Evolutionary conservation across 2,329 filamentous ascomycete species (phyloP).

Genomic region (Ceratocystis variospora): DNA sequence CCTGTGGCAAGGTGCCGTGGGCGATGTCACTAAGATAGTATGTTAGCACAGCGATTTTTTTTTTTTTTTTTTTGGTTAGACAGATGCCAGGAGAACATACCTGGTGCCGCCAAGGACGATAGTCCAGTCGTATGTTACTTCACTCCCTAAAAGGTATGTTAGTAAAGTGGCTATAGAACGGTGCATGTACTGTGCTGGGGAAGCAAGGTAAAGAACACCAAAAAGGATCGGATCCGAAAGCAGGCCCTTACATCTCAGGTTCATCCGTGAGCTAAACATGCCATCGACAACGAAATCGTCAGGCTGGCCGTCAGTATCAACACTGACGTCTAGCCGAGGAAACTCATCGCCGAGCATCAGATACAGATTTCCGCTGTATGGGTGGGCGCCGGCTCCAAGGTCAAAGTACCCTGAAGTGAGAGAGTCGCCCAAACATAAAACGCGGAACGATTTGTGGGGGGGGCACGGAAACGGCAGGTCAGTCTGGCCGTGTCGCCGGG

Average conservation of each 20-base stretch:
- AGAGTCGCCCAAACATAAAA: slow-evolving; percentile 53
- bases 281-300: slow-evolving; percentile 36
- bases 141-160: slow-evolving; percentile 19
- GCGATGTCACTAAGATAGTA: slow-evolving; percentile 35
- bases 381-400: slow-evolving; percentile 33
- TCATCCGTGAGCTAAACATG: slow-evolving; percentile 26
- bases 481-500: slow-evolving; percentile 7
- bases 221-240: neutral
- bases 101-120: slow-evolving; percentile 53
- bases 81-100: slow-evolving; percentile 24
- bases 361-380: slow-evolving; percentile 40
- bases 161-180: neutral
- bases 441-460: slow-evolving; percentile 29
- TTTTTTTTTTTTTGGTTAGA: neutral
- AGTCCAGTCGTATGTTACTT: slow-evolving; percentile 40
- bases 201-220: neutral
- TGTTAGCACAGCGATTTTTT: neutral
- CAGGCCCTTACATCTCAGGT: slow-evolving; percentile 27
- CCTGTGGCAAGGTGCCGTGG: slow-evolving; percentile 26
- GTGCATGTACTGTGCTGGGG: neutral
- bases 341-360: slow-evolving; percentile 35
- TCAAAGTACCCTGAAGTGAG: slow-evolving; percentile 43
- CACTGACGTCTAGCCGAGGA: slow-evolving; percentile 29
- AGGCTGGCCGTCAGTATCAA: slow-evolving; percentile 35
- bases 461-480: neutral